phyloP scores from a whole-genome alignment of 2,329 filamentous ascomycete genomes.

The Fusarium napiforme region DNA sequence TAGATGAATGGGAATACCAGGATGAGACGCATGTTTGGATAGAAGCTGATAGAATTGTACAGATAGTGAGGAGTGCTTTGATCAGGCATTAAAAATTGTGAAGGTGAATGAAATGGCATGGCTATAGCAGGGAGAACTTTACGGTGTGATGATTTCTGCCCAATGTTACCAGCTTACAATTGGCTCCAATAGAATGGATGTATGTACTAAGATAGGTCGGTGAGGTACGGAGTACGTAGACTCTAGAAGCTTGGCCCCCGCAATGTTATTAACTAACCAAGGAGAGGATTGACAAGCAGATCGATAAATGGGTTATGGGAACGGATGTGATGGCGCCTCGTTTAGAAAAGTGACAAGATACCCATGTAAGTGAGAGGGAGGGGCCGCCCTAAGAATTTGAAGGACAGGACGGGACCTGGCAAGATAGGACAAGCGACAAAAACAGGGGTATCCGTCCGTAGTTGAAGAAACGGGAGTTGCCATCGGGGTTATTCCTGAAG shows the following conservation, averaged over 20 bases:
- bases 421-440: background rate
- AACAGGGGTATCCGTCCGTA: constrained; percentile 4
- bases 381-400: background rate
- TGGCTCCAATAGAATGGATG: background rate
- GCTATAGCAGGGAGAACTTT: background rate
- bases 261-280: constrained; percentile 8
- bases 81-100: background rate
- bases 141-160: constrained; percentile 40
- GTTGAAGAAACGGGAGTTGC: constrained; percentile 18
- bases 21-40: constrained; percentile 38
- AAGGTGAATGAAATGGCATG: background rate
- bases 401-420: background rate
- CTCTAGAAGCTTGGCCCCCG: constrained; percentile 20
- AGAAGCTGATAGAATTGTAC: constrained; percentile 34
- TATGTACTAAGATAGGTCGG: background rate
- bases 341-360: constrained; percentile 15
- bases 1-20: constrained; percentile 29
- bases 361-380: constrained; percentile 19
- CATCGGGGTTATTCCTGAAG: constrained; percentile 27
- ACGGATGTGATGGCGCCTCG: constrained; percentile 6
- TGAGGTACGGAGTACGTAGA: constrained; percentile 2
- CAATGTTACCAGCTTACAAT: constrained; percentile 19
- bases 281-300: constrained; percentile 36
- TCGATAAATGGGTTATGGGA: constrained; percentile 16
- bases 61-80: constrained; percentile 3